Conservation (phyloP, 2,329 filamentous ascomycete species). For the Podosphaera fusca region DNA sequence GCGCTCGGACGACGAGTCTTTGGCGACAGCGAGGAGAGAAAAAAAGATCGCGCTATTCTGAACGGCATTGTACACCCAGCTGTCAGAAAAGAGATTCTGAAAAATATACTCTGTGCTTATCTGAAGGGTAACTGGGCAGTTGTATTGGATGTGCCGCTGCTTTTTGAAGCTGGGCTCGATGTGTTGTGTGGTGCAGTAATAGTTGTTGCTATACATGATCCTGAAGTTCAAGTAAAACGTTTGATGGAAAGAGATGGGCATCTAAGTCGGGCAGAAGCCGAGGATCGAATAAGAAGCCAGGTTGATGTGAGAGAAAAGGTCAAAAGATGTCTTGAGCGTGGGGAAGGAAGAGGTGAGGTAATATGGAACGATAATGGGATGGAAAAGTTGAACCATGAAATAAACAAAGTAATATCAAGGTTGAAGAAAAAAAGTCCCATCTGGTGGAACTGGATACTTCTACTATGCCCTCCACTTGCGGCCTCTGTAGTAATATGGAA, state of each 20-base stretch:
- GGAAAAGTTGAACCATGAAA: conserved; percentile 42
- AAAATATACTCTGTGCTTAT: conserved; percentile 48
- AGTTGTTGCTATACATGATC: conserved; percentile 67
- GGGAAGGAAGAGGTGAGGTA: conserved; percentile 45
- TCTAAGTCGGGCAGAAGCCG: conserved; percentile 63
- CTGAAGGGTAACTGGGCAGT: conserved; percentile 64
- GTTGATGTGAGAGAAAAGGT: conserved; percentile 71
- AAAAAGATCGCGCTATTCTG: conserved; percentile 49
- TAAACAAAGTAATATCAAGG: conserved; percentile 40
- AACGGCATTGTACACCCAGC: conserved; percentile 88
- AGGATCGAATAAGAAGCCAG: conserved; percentile 70
- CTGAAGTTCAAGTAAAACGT: conserved; percentile 59
- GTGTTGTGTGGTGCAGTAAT: conserved; percentile 63
- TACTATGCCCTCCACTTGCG: conserved; percentile 53
- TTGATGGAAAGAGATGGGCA: conserved; percentile 55
- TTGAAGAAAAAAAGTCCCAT: conserved; percentile 32
- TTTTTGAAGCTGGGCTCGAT: conserved; percentile 80
- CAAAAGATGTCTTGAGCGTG: conserved; percentile 42
- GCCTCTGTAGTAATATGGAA: conserved; percentile 44
- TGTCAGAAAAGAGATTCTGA: conserved; percentile 64
- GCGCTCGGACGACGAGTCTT: conserved; percentile 74
- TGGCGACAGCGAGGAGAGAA: conserved; percentile 47
- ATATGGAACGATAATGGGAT: conserved; percentile 74
- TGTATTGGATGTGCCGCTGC: conserved; percentile 71
- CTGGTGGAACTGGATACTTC: conserved; percentile 48